Evolutionary conservation across 352 stramenopile species (phyloP), one percentile per base, ranked within the genome.

Genomic region (Pythium monospermum): DNA sequence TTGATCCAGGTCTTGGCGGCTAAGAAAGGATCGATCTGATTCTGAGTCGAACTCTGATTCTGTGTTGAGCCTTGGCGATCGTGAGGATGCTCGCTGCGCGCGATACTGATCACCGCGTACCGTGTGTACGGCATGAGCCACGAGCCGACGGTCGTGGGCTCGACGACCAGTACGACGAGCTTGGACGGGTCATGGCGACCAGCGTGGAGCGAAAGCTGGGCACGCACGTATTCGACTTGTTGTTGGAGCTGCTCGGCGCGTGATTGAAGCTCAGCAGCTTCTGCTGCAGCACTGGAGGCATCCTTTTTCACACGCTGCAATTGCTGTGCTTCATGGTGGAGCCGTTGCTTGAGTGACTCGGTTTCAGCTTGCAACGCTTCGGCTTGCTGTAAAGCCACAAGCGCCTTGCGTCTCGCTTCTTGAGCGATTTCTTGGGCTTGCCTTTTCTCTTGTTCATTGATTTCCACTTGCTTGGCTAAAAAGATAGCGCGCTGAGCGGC

Each of bases 91-190:
- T 87, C 74, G 23, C 67, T 85, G 5, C 35, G 46, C 0, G 79
- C 74, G 25, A 87, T 85, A 32, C 79, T 85, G 37, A 93, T 85
- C 32, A 93, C 82, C 1, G 82, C 74, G 58, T 93, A 93, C 2
- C 82, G 70, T 27, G 82, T 93, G 53, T 93, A 93, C 11, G 82
- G 82, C 55, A 93, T 55, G 25, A 93, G 57, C 82, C 82, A 93
- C 21, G 79, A 91, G 3, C 82, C 82, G 19, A 93, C 82, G 0
- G 74, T 91, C 44, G 69, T 88, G 6, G 82, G 82, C 42, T 91
- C 82, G 50, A 79, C 80, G 22, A 93, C 79, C 30, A 93, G 57
- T 45, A 93, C 82, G 4, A 93, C 82, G 44, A 93, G 69, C 36
- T 87, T 83, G 21, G 74, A 79, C 3, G 82, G 82, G 45, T 93